These are phyloP conservation scores for Apiospora saccharicola DNA, from an alignment of 2,329 filamentous ascomycete species.

Conservation along the genomic window DNA sequence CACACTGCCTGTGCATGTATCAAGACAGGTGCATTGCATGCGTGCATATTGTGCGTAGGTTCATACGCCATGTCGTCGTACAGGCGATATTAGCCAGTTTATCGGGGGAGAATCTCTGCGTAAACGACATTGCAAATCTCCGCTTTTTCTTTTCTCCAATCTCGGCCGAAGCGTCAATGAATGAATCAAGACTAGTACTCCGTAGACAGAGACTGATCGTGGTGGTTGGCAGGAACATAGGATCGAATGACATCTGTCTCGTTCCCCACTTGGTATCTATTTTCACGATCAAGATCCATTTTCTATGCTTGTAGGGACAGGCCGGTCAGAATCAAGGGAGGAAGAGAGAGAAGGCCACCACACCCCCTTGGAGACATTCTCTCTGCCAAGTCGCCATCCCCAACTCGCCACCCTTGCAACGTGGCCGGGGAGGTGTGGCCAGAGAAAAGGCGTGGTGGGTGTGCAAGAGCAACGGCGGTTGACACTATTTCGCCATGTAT, in stretches of 20 bases:
- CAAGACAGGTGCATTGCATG: constrained; percentile 8
- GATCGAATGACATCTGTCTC: constrained; percentile 19
- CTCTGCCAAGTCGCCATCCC: constrained; percentile 5
- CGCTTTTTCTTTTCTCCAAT: background rate
- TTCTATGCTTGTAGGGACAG: constrained; percentile 14
- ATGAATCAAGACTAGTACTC: constrained; percentile 5
- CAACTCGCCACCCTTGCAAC: constrained; percentile 19
- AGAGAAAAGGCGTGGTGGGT: constrained; percentile 10
- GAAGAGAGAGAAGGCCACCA: background rate
- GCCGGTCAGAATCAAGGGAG: background rate
- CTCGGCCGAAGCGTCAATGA: constrained; percentile 1
- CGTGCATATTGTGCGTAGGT: background rate
- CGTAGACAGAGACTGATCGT: background rate
- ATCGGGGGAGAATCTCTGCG: background rate
- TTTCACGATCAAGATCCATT: constrained; percentile 16
- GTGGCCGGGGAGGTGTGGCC: constrained; percentile 22
- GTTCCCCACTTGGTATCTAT: constrained; percentile 11
- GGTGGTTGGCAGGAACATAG: constrained; percentile 16
- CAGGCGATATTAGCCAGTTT: constrained; percentile 7
- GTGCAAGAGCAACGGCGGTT: constrained; percentile 4
- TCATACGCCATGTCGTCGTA: background rate
- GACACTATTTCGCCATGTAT: constrained; percentile 10
- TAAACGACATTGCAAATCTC: constrained; percentile 21
- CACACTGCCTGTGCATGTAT: constrained; percentile 1
- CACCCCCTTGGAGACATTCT: background rate